Evolutionary conservation across 345 rosid species (phyloP).

Genomic region (Balakata baccata): DNA sequence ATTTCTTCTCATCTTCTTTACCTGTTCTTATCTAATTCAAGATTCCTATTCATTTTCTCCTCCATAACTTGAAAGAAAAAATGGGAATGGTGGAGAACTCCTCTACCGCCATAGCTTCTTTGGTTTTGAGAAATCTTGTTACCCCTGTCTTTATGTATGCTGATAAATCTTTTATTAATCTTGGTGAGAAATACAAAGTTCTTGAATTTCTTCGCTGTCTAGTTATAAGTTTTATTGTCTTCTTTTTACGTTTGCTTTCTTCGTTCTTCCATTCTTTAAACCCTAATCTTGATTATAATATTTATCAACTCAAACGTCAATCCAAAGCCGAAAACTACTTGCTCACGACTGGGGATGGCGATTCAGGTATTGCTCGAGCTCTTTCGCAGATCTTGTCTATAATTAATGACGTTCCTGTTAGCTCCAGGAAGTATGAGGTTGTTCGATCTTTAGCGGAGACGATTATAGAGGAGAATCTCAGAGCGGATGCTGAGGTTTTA

Average conservation of each 20-base stretch:
- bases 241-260: conserved; percentile 57
- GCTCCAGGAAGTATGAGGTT: conserved; percentile 72
- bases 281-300: conserved; percentile 4
- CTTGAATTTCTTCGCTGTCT: conserved; percentile 51
- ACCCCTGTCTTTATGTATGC: conserved; percentile 54
- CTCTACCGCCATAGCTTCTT: conserved; percentile 43
- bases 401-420: conserved; percentile 65
- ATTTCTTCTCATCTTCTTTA: too few species aligned
- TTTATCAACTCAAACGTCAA: background rate
- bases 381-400: conserved; percentile 61
- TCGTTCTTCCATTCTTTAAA: conserved; percentile 30
- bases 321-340: conserved; percentile 13
- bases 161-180: conserved; percentile 52
- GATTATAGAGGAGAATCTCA: conserved; percentile 65
- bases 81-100: conserved; percentile 43
- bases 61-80: background rate
- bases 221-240: conserved; percentile 48
- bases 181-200: conserved; percentile 44
- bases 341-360: conserved; percentile 19
- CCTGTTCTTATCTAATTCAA: too few species aligned
- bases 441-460: conserved; percentile 73
- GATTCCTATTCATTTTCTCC: too few species aligned
- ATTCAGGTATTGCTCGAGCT: conserved; percentile 65
- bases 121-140: conserved; percentile 52
- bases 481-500: conserved; percentile 42